phyloP scores from a whole-genome alignment of 1,139 yeast species.

The Yamadazyma membranifaciens region DNA sequence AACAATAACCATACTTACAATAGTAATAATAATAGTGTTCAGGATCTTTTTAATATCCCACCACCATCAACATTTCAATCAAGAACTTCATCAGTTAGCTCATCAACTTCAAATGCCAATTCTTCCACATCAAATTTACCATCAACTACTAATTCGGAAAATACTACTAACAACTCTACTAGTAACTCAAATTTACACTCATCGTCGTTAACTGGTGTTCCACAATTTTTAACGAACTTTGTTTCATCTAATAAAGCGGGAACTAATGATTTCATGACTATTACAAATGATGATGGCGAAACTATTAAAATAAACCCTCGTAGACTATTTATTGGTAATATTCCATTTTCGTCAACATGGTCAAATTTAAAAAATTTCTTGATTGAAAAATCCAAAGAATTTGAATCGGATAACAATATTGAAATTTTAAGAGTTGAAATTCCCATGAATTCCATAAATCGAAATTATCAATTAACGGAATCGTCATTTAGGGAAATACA shows the following conservation, averaged over 20 bases:
- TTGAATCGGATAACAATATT: slow-evolving; percentile 26
- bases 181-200: slow-evolving; percentile 6
- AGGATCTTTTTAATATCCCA: background rate
- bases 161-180: background rate
- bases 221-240: slow-evolving; percentile 33
- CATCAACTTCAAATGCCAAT: slow-evolving; percentile 4
- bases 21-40: background rate
- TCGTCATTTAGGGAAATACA: slow-evolving; percentile 6
- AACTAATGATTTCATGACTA: slow-evolving; percentile 17
- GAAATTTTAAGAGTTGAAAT: slow-evolving; percentile 54
- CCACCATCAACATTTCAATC: background rate
- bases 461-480: slow-evolving; percentile 12
- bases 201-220: slow-evolving; percentile 19
- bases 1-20: background rate
- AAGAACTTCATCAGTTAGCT: slow-evolving; percentile 6
- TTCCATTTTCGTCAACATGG: slow-evolving; percentile 61
- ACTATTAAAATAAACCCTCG: slow-evolving; percentile 35
- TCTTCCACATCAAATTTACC: slow-evolving; percentile 7
- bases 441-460: slow-evolving; percentile 35
- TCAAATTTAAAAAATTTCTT: slow-evolving; percentile 50
- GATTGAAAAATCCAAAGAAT: slow-evolving; percentile 31
- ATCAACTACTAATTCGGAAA: background rate
- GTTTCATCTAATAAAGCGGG: slow-evolving; percentile 12
- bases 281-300: slow-evolving; percentile 30
- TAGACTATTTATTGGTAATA: slow-evolving; percentile 52